phyloP scores from a whole-genome alignment of 768 basidiomycete species.

The Lentinula sp. region DNA sequence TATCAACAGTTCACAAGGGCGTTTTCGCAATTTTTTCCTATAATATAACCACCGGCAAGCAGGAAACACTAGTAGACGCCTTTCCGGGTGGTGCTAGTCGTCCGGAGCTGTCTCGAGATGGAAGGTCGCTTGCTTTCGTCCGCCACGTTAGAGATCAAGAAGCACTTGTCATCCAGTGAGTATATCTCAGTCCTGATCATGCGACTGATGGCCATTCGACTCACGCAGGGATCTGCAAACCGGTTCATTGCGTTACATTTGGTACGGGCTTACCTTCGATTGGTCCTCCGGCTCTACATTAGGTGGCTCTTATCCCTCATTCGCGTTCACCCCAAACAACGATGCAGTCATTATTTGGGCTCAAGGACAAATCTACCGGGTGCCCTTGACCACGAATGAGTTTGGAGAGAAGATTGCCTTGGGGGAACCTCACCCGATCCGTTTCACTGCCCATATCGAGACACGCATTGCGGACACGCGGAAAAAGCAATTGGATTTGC shows the following conservation, averaged over 20 bases:
- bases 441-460: slow-evolving; percentile 58
- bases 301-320: slow-evolving; percentile 76
- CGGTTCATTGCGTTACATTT: slow-evolving; percentile 58
- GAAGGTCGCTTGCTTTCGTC: slow-evolving; percentile 67
- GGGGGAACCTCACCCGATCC: slow-evolving; percentile 37
- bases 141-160: slow-evolving; percentile 69
- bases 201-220: background rate
- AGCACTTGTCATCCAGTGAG: slow-evolving; percentile 65
- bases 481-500: slow-evolving; percentile 39
- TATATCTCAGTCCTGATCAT: background rate
- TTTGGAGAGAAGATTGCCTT: slow-evolving; percentile 43
- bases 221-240: slow-evolving; percentile 52
- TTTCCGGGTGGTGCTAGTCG: slow-evolving; percentile 67
- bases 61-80: slow-evolving; percentile 45
- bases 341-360: slow-evolving; percentile 69
- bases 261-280: slow-evolving; percentile 68
- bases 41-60: slow-evolving; percentile 52
- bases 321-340: slow-evolving; percentile 57
- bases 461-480: slow-evolving; percentile 59
- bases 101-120: slow-evolving; percentile 64
- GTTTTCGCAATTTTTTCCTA: slow-evolving; percentile 64
- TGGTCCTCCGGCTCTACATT: slow-evolving; percentile 54
- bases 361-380: slow-evolving; percentile 58
- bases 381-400: slow-evolving; percentile 48
- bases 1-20: slow-evolving; percentile 52